Percentiles rank a stretch among this genome's conserved stretches.
These are phyloP conservation scores for Corchorus capsularis DNA, from an alignment of 345 rosid genomes.

Conservation along the genomic window DNA sequence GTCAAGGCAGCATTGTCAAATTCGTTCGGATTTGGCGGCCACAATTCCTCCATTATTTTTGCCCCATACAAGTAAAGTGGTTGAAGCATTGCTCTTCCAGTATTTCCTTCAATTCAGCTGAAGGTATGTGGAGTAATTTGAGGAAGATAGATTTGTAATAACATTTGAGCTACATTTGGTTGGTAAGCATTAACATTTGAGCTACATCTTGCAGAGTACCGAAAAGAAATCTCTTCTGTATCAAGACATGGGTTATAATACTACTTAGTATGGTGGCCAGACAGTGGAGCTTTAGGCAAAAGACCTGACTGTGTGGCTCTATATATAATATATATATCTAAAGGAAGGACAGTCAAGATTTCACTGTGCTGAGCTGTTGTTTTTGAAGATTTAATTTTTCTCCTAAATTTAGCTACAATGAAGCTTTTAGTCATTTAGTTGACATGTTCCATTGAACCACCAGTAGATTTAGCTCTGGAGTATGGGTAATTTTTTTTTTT, in stretches of 20 bases:
- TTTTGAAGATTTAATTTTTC: constrained; percentile 9
- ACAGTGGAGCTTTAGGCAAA: not conserved
- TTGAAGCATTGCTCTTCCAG: constrained; percentile 11
- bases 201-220: constrained; percentile 5
- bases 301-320: not conserved
- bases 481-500: not conserved
- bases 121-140: constrained; percentile 16
- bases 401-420: constrained; percentile 4
- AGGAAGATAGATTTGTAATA: not conserved
- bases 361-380: constrained; percentile 1
- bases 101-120: not conserved
- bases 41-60: constrained; percentile 92
- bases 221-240: not conserved
- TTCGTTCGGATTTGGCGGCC: constrained; percentile 96
- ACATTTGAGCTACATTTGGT: not conserved
- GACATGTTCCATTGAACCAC: not conserved
- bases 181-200: constrained; percentile 7
- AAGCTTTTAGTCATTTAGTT: not conserved
- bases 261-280: not conserved
- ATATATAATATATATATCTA: not conserved
- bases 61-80: constrained; percentile 74
- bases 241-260: not conserved
- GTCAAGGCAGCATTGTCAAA: constrained; percentile 86
- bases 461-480: not conserved
- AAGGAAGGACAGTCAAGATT: not conserved